Base-by-base conservation (phyloP, 768 basidiomycete species). In the Rubroboletus satanas region DNA sequence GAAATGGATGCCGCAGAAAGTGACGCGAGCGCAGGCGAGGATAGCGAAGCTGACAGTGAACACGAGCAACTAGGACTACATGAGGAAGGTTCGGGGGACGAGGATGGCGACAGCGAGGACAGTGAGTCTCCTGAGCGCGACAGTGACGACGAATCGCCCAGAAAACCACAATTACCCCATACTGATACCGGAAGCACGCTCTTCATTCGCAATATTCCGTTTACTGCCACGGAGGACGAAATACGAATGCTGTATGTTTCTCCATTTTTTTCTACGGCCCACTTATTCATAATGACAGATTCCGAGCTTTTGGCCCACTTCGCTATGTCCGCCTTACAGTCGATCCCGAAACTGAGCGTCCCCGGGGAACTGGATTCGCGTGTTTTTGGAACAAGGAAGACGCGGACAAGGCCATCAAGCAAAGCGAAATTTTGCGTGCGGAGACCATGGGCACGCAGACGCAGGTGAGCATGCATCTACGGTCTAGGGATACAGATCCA, bases 331-430 rank as follows among this genome's bases (percentile, higher is more conserved):
- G 92, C 21, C 90, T 98, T 49, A 89, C 95, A 0, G 75, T 93
- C 71, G 97, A 98, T 61, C 78, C 75, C 7, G 83, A 77, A 2
- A 93, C 87, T 1, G 91, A 87, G 17, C 86, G 94, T 44, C 93
- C 96, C 23, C 80, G 93, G 44, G 97, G 97, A 26, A 96, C 94
- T 7, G 97, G 94, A 4, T 99, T 99, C 66, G 93, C 87, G 2
- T 98, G 94, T 69, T 98, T 96, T 73, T 98, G 96, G 94, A 92
- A 95, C 54, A 84, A 81, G 56, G 89, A 85, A 59, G 89, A 95
- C 59, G 95, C 95, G 15, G 87, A 95, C 65, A 84, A 84, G 56
- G 93, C 84, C 9, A 78, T 98, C 23, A 78, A 84, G 51, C 90
- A 94, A 66, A 88, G 93, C 55, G 84, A 90, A 26, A 74, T 85